Conservation (phyloP, 345 rosid genomes). For the Murraya koenigii region DNA sequence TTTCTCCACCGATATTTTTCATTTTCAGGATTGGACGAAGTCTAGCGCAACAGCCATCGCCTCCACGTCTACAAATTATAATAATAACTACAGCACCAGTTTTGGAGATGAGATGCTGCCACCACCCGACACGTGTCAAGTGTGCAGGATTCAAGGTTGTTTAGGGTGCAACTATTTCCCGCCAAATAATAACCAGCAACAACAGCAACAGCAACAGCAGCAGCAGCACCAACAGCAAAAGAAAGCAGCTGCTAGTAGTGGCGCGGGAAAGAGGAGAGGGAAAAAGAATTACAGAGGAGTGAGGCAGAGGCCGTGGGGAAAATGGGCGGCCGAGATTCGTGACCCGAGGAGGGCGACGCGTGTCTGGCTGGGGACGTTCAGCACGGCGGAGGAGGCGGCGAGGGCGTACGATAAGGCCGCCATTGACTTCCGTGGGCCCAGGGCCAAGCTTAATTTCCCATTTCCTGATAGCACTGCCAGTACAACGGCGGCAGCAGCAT, state of each 20-base stretch:
- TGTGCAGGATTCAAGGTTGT: constrained; percentile 66
- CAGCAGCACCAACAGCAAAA: not conserved
- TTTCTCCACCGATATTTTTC: not conserved
- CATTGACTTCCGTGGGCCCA: constrained; percentile 57
- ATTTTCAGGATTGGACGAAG: not conserved
- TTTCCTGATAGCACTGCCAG: constrained; percentile 44
- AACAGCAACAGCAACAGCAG: constrained; percentile 8
- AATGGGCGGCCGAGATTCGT: constrained; percentile 96
- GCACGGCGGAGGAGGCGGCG: constrained; percentile 89
- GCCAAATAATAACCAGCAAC: constrained; percentile 31
- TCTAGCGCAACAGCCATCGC: constrained; percentile 24
- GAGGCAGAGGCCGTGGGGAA: constrained; percentile 98
- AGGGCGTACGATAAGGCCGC: constrained; percentile 89
- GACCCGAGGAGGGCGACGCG: constrained; percentile 75
- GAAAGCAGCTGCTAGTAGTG: not conserved
- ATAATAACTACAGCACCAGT: not conserved
- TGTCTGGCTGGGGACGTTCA: constrained; percentile 96
- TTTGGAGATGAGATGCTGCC: constrained; percentile 8
- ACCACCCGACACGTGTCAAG: constrained; percentile 52
- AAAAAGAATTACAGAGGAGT: constrained; percentile 91
- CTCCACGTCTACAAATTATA: constrained; percentile 2
- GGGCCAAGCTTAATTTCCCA: constrained; percentile 71
- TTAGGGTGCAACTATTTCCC: constrained; percentile 76
- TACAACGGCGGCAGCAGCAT: not conserved
- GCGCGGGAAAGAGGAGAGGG: constrained; percentile 26